Evolutionary conservation across 2,329 filamentous ascomycete species (phyloP).

Genomic region (Sporothrix luriei): DNA sequence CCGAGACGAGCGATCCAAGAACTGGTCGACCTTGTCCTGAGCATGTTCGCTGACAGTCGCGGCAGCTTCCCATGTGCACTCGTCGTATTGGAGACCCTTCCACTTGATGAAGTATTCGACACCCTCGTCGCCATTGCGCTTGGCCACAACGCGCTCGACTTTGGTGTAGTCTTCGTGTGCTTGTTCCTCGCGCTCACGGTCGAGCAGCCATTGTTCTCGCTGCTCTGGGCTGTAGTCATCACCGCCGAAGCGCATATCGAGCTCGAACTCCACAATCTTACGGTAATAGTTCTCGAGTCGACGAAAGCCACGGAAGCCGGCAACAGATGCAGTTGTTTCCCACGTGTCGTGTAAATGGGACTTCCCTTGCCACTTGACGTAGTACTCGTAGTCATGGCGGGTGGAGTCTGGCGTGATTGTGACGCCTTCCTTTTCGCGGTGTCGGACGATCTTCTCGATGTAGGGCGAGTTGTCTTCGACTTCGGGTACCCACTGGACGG

Average conservation of each 20-base stretch:
- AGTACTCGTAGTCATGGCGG: slow-evolving; percentile 81
- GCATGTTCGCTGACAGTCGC: slow-evolving; percentile 70
- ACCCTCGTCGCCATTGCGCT: slow-evolving; percentile 75
- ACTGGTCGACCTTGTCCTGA: slow-evolving; percentile 89
- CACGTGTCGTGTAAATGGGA: slow-evolving; percentile 96
- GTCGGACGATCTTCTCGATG: slow-evolving; percentile 88
- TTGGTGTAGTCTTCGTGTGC: slow-evolving; percentile 86
- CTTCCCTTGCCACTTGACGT: slow-evolving; percentile 96
- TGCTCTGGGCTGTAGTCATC: slow-evolving; percentile 80
- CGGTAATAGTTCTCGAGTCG: slow-evolving; percentile 94
- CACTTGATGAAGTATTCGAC: slow-evolving; percentile 95
- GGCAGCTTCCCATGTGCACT: slow-evolving; percentile 89
- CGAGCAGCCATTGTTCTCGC: slow-evolving; percentile 91
- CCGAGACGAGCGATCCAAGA: slow-evolving; percentile 77
- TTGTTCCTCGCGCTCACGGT: slow-evolving; percentile 87
- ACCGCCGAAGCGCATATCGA: slow-evolving; percentile 72
- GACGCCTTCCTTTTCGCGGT: slow-evolving; percentile 72
- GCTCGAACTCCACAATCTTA: slow-evolving; percentile 77
- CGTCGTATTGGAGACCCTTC: slow-evolving; percentile 91
- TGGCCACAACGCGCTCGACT: slow-evolving; percentile 88
- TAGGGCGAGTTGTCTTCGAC: slow-evolving; percentile 79
- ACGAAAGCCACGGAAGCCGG: slow-evolving; percentile 78
- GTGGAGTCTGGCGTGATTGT: slow-evolving; percentile 60
- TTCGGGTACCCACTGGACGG: slow-evolving; percentile 69
- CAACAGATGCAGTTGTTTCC: slow-evolving; percentile 77